Conservation (phyloP, 768 basidiomycete species). For the Hebeloma cylindrosporum region DNA sequence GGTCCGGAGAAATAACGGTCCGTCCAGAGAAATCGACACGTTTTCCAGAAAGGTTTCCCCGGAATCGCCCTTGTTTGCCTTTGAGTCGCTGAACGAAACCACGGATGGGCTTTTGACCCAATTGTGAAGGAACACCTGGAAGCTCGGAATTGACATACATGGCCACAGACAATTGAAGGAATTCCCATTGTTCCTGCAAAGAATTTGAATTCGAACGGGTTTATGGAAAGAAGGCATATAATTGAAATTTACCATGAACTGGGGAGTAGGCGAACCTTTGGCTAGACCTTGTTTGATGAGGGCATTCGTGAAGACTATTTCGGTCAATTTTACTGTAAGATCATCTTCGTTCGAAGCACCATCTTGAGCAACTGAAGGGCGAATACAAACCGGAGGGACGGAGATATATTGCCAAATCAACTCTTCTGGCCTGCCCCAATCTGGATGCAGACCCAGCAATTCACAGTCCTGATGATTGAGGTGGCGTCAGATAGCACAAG, state of each 20-base stretch:
- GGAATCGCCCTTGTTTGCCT: slow-evolving; percentile 98
- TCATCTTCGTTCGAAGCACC: slow-evolving; percentile 99
- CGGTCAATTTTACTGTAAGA: slow-evolving; percentile 93
- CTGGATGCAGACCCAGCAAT: slow-evolving; percentile 85
- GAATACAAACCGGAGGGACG: slow-evolving; percentile 96
- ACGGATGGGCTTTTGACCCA: slow-evolving; percentile 91
- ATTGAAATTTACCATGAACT: slow-evolving; percentile 69
- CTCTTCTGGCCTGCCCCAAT: slow-evolving; percentile 90
- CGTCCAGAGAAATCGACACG: slow-evolving; percentile 98
- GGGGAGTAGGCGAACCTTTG: slow-evolving; percentile 84
- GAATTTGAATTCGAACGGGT: neutral
- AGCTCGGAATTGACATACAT: slow-evolving; percentile 98
- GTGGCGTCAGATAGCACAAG: neutral
- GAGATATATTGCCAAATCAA: slow-evolving; percentile 99
- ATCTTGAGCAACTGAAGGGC: slow-evolving; percentile 96
- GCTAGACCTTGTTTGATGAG: slow-evolving; percentile 87
- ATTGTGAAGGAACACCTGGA: slow-evolving; percentile 86
- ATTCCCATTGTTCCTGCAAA: slow-evolving; percentile 94
- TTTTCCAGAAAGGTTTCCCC: slow-evolving; percentile 97
- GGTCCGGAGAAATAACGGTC: slow-evolving; percentile 98
- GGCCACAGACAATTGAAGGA: slow-evolving; percentile 89
- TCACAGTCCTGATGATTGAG: slow-evolving; percentile 76
- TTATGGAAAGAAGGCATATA: neutral
- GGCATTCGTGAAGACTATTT: slow-evolving; percentile 93
- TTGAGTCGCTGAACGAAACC: slow-evolving; percentile 98